These are phyloP conservation scores for Orbilia javanica DNA, from an alignment of 2,329 filamentous ascomycete genomes.

Conservation along the genomic window DNA sequence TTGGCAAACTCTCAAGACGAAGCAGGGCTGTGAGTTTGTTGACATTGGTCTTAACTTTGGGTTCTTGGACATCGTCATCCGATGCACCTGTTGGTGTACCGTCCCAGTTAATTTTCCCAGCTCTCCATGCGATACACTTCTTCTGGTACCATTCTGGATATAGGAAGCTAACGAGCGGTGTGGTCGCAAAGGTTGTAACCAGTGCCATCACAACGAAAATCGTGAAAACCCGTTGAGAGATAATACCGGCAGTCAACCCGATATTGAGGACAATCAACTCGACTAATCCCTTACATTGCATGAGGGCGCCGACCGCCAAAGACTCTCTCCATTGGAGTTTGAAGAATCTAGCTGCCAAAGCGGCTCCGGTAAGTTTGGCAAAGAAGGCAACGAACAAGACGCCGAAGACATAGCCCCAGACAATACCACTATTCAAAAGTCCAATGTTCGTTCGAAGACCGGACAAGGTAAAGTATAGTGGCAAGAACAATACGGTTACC, in stretches of 20 bases:
- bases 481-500: slow-evolving; percentile 83
- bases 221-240: slow-evolving; percentile 35
- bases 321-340: slow-evolving; percentile 91
- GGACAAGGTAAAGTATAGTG: slow-evolving; percentile 92
- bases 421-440: slow-evolving; percentile 81
- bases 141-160: slow-evolving; percentile 83
- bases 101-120: slow-evolving; percentile 90
- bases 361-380: slow-evolving; percentile 83
- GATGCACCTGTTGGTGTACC: slow-evolving; percentile 69
- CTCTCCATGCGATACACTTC: slow-evolving; percentile 80
- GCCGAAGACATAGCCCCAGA: slow-evolving; percentile 92
- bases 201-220: slow-evolving; percentile 71
- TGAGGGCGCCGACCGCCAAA: slow-evolving; percentile 85
- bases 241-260: slow-evolving; percentile 38
- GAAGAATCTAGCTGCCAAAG: slow-evolving; percentile 79
- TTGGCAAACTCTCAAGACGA: slow-evolving; percentile 85
- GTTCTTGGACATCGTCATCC: slow-evolving; percentile 62
- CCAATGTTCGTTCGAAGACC: slow-evolving; percentile 89
- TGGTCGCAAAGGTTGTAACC: slow-evolving; percentile 85
- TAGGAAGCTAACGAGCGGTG: slow-evolving; percentile 78
- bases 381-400: slow-evolving; percentile 84
- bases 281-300: slow-evolving; percentile 96
- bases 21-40: slow-evolving; percentile 82
- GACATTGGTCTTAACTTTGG: slow-evolving; percentile 69
- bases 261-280: slow-evolving; percentile 67